phyloP scores from a whole-genome alignment of 202 grass and related monocot species.

The Carex arenaria region DNA sequence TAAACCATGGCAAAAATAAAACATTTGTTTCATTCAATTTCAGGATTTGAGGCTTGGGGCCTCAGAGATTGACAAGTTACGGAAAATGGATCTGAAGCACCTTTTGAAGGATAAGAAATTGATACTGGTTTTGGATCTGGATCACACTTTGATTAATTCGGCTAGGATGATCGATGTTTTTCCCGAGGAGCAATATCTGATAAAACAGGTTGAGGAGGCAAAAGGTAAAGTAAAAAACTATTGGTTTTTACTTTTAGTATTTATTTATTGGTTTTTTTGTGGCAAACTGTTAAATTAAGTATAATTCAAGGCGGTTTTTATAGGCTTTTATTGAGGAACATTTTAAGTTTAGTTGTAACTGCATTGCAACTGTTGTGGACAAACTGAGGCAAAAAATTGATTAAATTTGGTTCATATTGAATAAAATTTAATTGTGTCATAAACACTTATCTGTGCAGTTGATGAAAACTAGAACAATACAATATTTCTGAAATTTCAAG shows the following conservation, averaged over 20 bases:
- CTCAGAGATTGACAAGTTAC: conserved; percentile 74
- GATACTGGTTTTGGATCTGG: conserved; percentile 80
- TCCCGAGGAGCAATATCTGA: conserved; percentile 54
- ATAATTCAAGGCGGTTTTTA: not conserved
- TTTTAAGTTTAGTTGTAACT: not conserved
- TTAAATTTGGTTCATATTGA: not conserved
- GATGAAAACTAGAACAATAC: not conserved
- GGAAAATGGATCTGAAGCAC: conserved; percentile 58
- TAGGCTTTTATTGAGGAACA: not conserved
- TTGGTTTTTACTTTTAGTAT: too few relatives aligned
- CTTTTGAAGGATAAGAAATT: conserved; percentile 65
- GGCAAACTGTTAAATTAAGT: not conserved
- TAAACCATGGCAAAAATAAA: not conserved
- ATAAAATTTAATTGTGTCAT: not conserved
- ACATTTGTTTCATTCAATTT: not conserved
- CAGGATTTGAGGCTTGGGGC: conserved; percentile 65
- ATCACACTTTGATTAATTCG: conserved; percentile 85
- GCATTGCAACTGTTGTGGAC: not conserved
- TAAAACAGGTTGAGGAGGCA: conserved; percentile 23
- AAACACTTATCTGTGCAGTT: not conserved
- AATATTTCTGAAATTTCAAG: not conserved
- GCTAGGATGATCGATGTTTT: conserved; percentile 47
- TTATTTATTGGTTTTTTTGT: not conserved
- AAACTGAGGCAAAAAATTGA: not conserved
- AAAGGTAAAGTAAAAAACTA: conserved; percentile 25